Conservation (phyloP, 768 basidiomycete species). For the Omphalotus guepiniiformis region DNA sequence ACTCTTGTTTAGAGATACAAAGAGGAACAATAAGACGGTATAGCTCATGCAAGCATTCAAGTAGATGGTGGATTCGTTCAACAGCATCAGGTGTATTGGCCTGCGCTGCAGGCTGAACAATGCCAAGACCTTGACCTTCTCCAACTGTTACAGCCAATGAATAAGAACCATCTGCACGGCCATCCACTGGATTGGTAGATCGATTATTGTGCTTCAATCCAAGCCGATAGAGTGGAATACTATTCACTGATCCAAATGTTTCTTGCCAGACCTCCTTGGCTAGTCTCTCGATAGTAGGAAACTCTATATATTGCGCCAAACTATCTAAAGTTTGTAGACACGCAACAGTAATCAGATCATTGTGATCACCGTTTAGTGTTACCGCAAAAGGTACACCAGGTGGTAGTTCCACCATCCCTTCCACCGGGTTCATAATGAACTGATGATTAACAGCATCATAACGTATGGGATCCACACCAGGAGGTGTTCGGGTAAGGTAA, state of each 20-base stretch:
- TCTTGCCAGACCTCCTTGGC: background rate
- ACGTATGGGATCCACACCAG: background rate
- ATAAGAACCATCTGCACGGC: slow-evolving; percentile 8
- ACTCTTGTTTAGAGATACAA: slow-evolving; percentile 11
- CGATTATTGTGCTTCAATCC: background rate
- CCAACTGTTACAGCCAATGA: slow-evolving; percentile 11
- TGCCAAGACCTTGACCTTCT: slow-evolving; percentile 12
- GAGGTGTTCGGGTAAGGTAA: background rate
- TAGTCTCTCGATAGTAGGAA: background rate
- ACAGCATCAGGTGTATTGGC: background rate
- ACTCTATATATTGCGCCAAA: background rate
- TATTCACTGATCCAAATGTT: background rate
- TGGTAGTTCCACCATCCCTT: slow-evolving; percentile 11
- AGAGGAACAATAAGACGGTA: slow-evolving; percentile 10
- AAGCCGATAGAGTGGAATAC: background rate
- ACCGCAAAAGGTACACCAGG: slow-evolving; percentile 10
- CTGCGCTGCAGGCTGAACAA: slow-evolving; percentile 11
- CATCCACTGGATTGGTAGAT: background rate
- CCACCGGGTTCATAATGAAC: slow-evolving; percentile 5
- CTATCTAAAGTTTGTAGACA: slow-evolving; percentile 6
- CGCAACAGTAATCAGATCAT: slow-evolving; percentile 4
- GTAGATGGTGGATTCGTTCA: background rate
- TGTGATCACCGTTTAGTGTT: slow-evolving; percentile 6
- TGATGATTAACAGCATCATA: background rate
- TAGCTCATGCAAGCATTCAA: slow-evolving; percentile 4